Conservation (phyloP, 768 basidiomycete species). For the Tricholoma bakamatsutake region DNA sequence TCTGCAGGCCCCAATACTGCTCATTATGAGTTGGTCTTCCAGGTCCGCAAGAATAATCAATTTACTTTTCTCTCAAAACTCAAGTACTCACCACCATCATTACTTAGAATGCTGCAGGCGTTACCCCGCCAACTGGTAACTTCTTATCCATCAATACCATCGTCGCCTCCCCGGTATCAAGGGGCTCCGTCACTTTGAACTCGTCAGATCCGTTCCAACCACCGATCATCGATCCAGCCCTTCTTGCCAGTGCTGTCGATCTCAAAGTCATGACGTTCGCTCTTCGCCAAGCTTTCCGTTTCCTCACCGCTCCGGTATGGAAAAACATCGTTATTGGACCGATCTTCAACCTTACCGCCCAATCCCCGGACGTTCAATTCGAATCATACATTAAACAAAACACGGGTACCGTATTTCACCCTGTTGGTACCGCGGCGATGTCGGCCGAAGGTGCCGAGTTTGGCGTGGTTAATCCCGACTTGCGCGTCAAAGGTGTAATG, state of each 20-base stretch:
- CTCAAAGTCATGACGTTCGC: not conserved
- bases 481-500: conserved; percentile 23
- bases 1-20: conserved; percentile 27
- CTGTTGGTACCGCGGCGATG: conserved; percentile 21
- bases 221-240: conserved; percentile 12
- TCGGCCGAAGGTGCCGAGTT: not conserved
- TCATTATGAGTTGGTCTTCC: conserved; percentile 26
- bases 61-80: conserved; percentile 13
- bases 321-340: not conserved
- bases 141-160: too few relatives aligned
- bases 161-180: not conserved
- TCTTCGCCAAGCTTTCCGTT: not conserved
- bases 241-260: conserved; percentile 20
- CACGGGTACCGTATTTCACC: conserved; percentile 17
- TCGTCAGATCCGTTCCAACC: conserved; percentile 4
- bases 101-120: too few relatives aligned
- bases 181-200: conserved; percentile 9
- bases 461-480: conserved; percentile 8
- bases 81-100: too few relatives aligned
- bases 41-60: conserved; percentile 6
- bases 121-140: too few relatives aligned
- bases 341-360: not conserved
- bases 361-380: conserved; percentile 18
- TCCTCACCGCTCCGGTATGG: not conserved
- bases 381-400: conserved; percentile 13